Evolutionary conservation across 1,284 basidiomycete species (phyloP), one percentile per base, ranked within the genome.

Genomic region (Cryptococcus sp.): DNA sequence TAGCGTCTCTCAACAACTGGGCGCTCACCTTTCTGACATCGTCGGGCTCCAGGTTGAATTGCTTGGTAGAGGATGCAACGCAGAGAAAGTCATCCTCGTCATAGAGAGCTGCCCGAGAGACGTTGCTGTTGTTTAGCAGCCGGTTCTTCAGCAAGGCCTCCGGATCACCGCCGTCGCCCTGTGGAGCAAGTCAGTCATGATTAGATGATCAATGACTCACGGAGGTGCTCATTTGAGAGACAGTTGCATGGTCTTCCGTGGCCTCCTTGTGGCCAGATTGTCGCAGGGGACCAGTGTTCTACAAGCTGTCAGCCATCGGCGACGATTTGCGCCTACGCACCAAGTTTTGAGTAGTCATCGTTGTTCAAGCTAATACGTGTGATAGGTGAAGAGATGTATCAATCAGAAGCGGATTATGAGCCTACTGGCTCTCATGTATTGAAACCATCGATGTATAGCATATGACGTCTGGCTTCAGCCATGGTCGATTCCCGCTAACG

Each of bases 231-330:
- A 65, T 40, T 41, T 66, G 23, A 15, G 68, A 56, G 38, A 61
- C 52, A 19, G 60, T 63, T 27, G 60, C 58, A 50, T 70, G 66
- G 16, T 70, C 68, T 35, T 60, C 62, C 7, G 68, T 66, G 7
- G 64, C 52, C 27, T 68, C 64, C 45, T 70, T 70, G 62, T 70
- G 68, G 49, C 68, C 68, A 19, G 68, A 70, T 22, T 59, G 60
- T 25, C 66, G 57, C 48, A 62, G 51, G 17, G 61, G 61, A 22
- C 57, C 61, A 22, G 62, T 61, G 65, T 69, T 59, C 65, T 63
- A 47, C 19, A n/a, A 41, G 5, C n/a, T n/a, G 38, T n/a, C 38
- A 15, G 20, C 25, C 20, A 23, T 41, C n/a, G 13, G 48, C 17
- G 25, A 50, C 13, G 31, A 8, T 20, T 40, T 40, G 39, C 7